Evolutionary conservation across 805 yeast species (phyloP).

Genomic region (Pichia paraexigua): DNA sequence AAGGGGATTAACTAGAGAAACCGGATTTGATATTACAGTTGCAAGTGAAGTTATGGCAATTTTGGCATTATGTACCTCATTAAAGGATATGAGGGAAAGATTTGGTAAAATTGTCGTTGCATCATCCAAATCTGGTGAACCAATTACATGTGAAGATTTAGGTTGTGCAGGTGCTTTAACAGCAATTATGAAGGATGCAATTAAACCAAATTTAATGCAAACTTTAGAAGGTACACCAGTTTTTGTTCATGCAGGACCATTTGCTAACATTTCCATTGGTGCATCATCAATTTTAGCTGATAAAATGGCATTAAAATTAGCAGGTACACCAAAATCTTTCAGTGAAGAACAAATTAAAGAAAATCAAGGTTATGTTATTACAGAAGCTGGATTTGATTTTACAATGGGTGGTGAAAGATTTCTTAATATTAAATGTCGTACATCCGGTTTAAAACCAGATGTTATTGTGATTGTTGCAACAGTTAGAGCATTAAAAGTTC

Average conservation of each 20-base stretch:
- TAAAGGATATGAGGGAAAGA: conserved; percentile 78
- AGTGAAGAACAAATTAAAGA: conserved; percentile 21
- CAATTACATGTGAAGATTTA: conserved; percentile 88
- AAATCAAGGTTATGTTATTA: conserved; percentile 78
- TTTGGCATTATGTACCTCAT: conserved; percentile 70
- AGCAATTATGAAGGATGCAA: conserved; percentile 90
- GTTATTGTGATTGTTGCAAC: conserved; percentile 93
- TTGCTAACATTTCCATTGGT: conserved; percentile 95
- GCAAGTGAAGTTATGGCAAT: conserved; percentile 97
- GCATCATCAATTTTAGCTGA: conserved; percentile 94
- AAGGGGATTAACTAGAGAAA: conserved; percentile 73
- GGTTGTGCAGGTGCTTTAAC: conserved; percentile 96
- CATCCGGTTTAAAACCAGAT: conserved; percentile 82
- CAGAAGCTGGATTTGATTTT: conserved; percentile 98
- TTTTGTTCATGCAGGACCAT: conserved; percentile 96
- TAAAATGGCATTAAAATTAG: conserved; percentile 82
- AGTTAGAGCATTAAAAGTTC: conserved; percentile 91
- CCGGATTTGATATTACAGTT: conserved; percentile 95
- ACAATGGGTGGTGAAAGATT: conserved; percentile 99
- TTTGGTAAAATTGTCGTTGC: conserved; percentile 89
- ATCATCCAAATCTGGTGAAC: conserved; percentile 61
- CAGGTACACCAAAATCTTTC: conserved; percentile 51
- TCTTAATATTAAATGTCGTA: conserved; percentile 89
- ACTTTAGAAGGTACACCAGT: conserved; percentile 97
- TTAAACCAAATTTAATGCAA: conserved; percentile 95